Evolutionary conservation across 2,329 filamentous ascomycete species (phyloP), one percentile per base, ranked within the genome.

Genomic region (Cryphonectria parasitica): DNA sequence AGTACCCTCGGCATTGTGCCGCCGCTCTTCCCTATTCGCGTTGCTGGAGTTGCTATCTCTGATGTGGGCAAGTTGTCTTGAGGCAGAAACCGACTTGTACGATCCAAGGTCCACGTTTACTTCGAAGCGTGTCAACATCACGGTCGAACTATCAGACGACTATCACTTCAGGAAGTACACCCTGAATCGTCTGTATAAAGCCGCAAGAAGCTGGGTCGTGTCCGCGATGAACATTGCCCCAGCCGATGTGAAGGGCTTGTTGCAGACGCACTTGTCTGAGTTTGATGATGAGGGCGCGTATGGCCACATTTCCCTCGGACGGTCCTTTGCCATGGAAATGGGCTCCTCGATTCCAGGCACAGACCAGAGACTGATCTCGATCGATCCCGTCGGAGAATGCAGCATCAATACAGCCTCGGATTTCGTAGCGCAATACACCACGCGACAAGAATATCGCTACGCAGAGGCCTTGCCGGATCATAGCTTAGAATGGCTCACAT

Each of bases 371-470:
- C 86, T 99, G 58, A 90, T 88, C 75, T 95, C 93, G 8, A 90
- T 99, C 64, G 93, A 97, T 74, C 87, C 87, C 49, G 87, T 92
- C 73, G 90, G 91, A 25, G 89, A 91, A 64, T 89, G 89, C 68
- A 89, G 89, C 73, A 91, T 98, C 79, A 97, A 98, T 78, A 94
- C 95, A 15, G 94, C 93, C 0, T 98, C 96, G 2, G 95, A 98
- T 78, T 97, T 99, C 76, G 90, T 99, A 77, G 94, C 96, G 1
- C 95, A 99, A 78, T 99, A 99, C 79, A 98, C 95, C 3, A 97
- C 94, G 36, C 92, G 96, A 52, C 97, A 99, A 79, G 95, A 97
- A 77, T 99, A 99, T 80, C 90, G 95, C 69, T 95, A 95, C 77
- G 90, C 94, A 15, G 94, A 97, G 78, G 88, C 89, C 2, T 83